These are phyloP conservation scores for Karstenula rhodostoma DNA, from an alignment of 2,329 filamentous ascomycete species.

Conservation along the genomic window DNA sequence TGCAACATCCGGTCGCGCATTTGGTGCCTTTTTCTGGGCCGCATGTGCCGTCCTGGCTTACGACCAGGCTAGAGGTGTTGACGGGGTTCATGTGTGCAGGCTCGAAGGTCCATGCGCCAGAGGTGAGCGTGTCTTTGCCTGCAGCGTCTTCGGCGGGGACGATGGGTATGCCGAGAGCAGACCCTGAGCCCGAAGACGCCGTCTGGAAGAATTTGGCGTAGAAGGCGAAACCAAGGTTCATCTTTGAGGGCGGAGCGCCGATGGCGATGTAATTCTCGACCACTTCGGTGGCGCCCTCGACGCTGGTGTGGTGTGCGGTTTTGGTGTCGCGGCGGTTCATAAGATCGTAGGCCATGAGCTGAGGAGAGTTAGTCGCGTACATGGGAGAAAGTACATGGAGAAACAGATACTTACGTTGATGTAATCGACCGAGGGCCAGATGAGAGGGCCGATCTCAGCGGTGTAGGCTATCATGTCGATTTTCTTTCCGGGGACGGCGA, in stretches of 20 bases:
- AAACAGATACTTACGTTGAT: slow-evolving; percentile 58
- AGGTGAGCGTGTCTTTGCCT: slow-evolving; percentile 66
- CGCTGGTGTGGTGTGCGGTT: slow-evolving; percentile 72
- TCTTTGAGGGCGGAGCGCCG: slow-evolving; percentile 63
- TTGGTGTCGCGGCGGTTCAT: slow-evolving; percentile 72
- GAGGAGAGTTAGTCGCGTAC: neutral
- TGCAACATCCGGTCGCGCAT: slow-evolving; percentile 42
- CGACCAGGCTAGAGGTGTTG: slow-evolving; percentile 21
- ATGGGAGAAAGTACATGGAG: neutral
- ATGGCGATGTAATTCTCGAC: slow-evolving; percentile 67
- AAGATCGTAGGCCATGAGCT: slow-evolving; percentile 75
- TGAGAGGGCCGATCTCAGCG: slow-evolving; percentile 62
- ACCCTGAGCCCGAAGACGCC: slow-evolving; percentile 53
- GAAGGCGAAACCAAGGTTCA: slow-evolving; percentile 73
- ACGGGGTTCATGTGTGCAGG: slow-evolving; percentile 34
- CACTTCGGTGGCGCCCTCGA: slow-evolving; percentile 62
- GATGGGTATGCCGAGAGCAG: slow-evolving; percentile 67
- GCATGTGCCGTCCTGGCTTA: slow-evolving; percentile 41
- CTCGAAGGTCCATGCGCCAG: slow-evolving; percentile 64
- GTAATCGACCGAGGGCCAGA: slow-evolving; percentile 69
- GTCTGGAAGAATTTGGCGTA: slow-evolving; percentile 73
- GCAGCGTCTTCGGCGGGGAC: slow-evolving; percentile 67
- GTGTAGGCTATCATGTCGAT: slow-evolving; percentile 75
- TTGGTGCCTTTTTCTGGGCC: slow-evolving; percentile 38
- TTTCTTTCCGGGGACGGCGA: slow-evolving; percentile 70